Percentiles rank a stretch among this genome's conserved stretches.
phyloP scores from a whole-genome alignment of 306 rosid genomes.

The Fragaria nilgerrensis region DNA sequence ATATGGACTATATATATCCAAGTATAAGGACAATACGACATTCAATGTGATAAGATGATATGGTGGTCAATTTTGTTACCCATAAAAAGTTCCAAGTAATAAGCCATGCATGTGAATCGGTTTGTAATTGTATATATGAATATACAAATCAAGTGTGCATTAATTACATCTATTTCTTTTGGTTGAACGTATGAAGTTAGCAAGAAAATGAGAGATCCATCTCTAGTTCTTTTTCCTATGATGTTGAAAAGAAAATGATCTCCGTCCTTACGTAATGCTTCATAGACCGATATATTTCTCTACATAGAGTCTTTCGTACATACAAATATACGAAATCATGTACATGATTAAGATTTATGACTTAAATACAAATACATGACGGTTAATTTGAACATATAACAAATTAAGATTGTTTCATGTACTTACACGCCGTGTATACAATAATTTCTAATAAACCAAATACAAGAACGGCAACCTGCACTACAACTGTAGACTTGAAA shows the following conservation, averaged over 20 bases:
- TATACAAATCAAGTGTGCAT: background rate
- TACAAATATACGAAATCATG: no score
- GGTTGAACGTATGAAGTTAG: background rate
- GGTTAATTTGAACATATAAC: no score
- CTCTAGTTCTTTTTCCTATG: no score
- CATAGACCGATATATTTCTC: no score
- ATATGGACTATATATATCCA: slow-evolving; percentile 9
- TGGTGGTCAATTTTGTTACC: slow-evolving; percentile 25
- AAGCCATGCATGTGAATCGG: slow-evolving; percentile 16
- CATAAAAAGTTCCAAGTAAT: slow-evolving; percentile 1
- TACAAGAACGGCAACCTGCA: no score
- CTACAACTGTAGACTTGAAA: background rate
- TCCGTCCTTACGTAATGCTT: background rate
- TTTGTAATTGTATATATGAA: background rate
- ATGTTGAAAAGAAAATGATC: background rate
- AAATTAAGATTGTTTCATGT: no score
- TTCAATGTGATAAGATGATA: slow-evolving; percentile 24
- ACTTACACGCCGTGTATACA: fast-evolving
- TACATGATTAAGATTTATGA: no score
- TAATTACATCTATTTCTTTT: background rate
- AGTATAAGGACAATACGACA: slow-evolving; percentile 22
- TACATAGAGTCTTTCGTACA: no score
- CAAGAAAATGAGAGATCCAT: no score
- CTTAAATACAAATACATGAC: no score
- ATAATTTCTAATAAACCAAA: no score